These are phyloP conservation scores for Przewalskia tangutica DNA, from an alignment of 257 asterid genomes.

Conservation along the genomic window DNA sequence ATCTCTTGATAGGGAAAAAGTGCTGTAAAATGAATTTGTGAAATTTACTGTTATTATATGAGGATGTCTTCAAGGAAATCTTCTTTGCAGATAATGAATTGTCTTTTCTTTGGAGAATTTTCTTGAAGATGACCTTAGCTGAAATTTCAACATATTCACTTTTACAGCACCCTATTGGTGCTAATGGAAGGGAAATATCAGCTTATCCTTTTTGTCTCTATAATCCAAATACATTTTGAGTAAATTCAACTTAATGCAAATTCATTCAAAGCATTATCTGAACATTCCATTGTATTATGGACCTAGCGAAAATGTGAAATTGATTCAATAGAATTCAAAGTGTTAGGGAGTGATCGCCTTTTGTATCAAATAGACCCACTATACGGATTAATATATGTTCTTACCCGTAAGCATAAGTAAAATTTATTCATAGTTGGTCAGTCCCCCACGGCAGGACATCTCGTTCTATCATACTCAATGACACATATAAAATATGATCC, in stretches of 20 bases:
- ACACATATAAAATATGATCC: neutral
- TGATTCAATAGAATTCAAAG: neutral
- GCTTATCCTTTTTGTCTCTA: neutral
- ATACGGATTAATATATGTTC: no score
- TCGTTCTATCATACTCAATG: neutral
- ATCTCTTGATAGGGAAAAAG: neutral
- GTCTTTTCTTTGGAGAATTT: neutral
- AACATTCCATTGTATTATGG: neutral
- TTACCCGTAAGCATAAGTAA: no score
- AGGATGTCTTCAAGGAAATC: neutral
- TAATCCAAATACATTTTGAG: neutral
- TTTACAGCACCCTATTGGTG: neutral
- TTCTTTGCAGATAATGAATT: neutral
- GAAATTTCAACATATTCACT: neutral
- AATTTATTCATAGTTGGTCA: no score
- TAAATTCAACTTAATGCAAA: neutral
- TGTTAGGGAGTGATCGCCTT: no score
- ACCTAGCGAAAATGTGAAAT: neutral
- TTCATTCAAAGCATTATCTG: neutral
- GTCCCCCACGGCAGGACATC: no score
- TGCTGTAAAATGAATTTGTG: neutral
- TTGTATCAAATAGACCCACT: no score
- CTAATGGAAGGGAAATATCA: neutral
- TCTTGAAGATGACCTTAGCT: neutral
- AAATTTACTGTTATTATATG: neutral